Conservation (phyloP, 2,329 filamentous ascomycete species). For the Pseudogymnoascus sp. region DNA sequence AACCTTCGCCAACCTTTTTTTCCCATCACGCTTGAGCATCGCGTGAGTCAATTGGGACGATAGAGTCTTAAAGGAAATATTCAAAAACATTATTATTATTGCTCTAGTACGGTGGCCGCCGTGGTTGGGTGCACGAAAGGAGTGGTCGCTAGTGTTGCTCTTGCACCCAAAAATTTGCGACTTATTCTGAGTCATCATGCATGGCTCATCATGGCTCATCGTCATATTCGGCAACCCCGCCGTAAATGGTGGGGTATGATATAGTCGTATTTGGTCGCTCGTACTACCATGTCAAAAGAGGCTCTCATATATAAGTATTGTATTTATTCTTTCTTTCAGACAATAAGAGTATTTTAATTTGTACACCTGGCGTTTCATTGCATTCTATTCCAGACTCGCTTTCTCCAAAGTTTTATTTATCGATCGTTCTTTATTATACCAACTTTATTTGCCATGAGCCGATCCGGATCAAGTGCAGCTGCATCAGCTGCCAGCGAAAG, state of each 20-base stretch:
- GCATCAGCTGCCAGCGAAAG: not conserved
- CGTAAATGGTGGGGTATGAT: not conserved
- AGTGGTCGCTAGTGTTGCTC: not conserved
- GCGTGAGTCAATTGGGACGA: not conserved
- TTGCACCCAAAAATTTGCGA: not conserved
- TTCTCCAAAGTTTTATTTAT: not conserved
- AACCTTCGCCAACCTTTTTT: not conserved
- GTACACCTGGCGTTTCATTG: not conserved
- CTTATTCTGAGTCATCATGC: not conserved
- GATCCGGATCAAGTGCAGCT: not conserved
- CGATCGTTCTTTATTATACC: not conserved
- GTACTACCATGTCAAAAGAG: not conserved
- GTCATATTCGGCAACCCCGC: not conserved
- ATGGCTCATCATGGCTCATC: conserved; percentile 3
- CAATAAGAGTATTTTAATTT: not conserved
- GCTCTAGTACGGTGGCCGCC: not conserved
- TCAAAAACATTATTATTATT: not conserved
- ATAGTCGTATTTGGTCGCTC: not conserved
- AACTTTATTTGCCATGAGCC: not conserved
- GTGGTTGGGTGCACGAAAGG: not conserved
- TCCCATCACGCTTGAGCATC: not conserved
- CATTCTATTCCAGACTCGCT: not conserved
- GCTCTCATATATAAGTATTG: not conserved
- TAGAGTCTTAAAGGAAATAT: not conserved
- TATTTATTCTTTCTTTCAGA: not conserved